Conservation (phyloP, 1,284 basidiomycete species). For the Marasmius fiardii region DNA sequence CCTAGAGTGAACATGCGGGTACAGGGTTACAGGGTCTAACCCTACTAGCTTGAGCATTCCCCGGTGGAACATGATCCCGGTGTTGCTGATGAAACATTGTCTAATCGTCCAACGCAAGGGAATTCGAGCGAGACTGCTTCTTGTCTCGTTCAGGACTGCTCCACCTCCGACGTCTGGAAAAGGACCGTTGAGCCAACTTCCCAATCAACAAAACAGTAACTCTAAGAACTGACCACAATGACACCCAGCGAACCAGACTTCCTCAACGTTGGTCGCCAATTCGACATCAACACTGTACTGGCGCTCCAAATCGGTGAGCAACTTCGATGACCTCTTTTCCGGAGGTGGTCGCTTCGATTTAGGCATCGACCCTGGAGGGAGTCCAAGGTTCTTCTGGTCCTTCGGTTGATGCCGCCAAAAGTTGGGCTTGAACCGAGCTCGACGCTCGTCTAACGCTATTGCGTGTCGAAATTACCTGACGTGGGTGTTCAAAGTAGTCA, state of each 20-base stretch:
- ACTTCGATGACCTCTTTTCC: background rate
- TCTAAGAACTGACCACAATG: slow-evolving; percentile 44
- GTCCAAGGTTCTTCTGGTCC: slow-evolving; percentile 27
- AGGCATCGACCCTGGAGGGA: slow-evolving; percentile 44
- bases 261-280: slow-evolving; percentile 29
- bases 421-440: slow-evolving; percentile 20
- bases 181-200: too few species aligned
- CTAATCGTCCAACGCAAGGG: slow-evolving; percentile 57
- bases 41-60: slow-evolving; percentile 45
- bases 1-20: slow-evolving; percentile 30
- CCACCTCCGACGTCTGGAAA: slow-evolving; percentile 52
- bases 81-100: slow-evolving; percentile 46
- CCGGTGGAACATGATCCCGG: slow-evolving; percentile 51
- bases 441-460: slow-evolving; percentile 61
- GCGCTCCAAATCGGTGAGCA: slow-evolving; percentile 20
- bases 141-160: slow-evolving; percentile 37
- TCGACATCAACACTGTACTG: slow-evolving; percentile 29
- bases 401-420: slow-evolving; percentile 30
- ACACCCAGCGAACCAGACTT: slow-evolving; percentile 50
- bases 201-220: background rate
- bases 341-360: slow-evolving; percentile 6
- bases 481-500: slow-evolving; percentile 53
- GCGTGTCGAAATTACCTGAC: slow-evolving; percentile 65
- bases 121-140: slow-evolving; percentile 44
- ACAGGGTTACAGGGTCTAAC: slow-evolving; percentile 38